Conservation (phyloP, 495 filamentous ascomycete species). For the Penicillium coffeae region DNA sequence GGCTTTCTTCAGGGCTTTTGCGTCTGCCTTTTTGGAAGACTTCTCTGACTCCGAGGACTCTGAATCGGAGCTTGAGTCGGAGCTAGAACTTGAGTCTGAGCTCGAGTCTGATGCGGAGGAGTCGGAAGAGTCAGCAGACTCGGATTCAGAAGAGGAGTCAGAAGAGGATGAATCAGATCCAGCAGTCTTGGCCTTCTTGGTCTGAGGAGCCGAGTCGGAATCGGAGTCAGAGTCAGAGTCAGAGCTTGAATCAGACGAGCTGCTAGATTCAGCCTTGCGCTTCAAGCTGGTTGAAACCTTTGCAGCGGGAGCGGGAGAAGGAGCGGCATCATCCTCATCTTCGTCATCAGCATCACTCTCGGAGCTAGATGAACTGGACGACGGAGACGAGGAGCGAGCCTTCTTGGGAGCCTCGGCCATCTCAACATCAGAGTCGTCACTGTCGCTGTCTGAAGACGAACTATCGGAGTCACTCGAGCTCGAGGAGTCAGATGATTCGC, state of each 20-base stretch:
- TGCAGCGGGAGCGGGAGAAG: constrained; percentile 24
- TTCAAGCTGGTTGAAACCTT: constrained; percentile 47
- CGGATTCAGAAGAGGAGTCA: constrained; percentile 14
- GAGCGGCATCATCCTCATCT: constrained; percentile 43
- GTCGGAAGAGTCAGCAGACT: constrained; percentile 18
- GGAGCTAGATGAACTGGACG: constrained; percentile 48
- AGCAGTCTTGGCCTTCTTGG: constrained; percentile 21
- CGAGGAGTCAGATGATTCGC: constrained; percentile 9
- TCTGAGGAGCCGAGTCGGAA: constrained; percentile 41
- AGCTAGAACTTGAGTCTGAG: constrained; percentile 31
- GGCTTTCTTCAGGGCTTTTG: constrained; percentile 45
- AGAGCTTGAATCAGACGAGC: constrained; percentile 47
- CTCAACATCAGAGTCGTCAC: constrained; percentile 51
- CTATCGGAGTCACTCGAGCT: constrained; percentile 11
- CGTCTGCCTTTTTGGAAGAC: constrained; percentile 24
- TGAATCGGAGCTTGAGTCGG: constrained; percentile 16
- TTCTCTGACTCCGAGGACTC: constrained; percentile 11
- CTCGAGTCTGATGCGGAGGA: constrained; percentile 27
- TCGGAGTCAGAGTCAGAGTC: constrained; percentile 45
- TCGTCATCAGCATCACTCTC: constrained; percentile 62
- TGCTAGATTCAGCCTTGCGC: constrained; percentile 60
- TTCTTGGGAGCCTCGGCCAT: constrained; percentile 52
- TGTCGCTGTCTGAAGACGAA: constrained; percentile 27
- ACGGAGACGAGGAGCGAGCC: constrained; percentile 38
- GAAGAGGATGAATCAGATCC: constrained; percentile 22